Percentiles rank a stretch among this genome's conserved stretches.
phyloP scores from a whole-genome alignment of 768 basidiomycete species.

The Mycena rebaudengoi region DNA sequence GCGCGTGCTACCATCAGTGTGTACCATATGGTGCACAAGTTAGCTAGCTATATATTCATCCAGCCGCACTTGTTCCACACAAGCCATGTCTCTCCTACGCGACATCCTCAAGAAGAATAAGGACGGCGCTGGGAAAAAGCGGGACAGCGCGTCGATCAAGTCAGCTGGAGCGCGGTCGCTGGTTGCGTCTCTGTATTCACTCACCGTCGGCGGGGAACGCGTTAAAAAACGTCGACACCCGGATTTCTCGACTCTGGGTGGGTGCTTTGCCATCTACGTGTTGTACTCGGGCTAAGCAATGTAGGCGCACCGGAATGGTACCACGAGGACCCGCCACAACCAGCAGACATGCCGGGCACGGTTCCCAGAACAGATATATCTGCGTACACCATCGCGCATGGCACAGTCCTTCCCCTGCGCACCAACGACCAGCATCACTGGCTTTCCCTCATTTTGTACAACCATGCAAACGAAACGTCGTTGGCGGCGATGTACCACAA shows the following conservation, averaged over 20 bases:
- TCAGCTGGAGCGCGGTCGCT: constrained; percentile 26
- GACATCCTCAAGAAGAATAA: constrained; percentile 23
- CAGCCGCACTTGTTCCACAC: too few relatives aligned
- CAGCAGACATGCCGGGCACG: constrained; percentile 23
- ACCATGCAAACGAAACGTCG: constrained; percentile 20
- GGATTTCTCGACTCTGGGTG: constrained; percentile 23
- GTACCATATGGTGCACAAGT: too few relatives aligned
- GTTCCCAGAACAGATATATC: constrained; percentile 8
- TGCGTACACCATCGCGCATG: constrained; percentile 24
- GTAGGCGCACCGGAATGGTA: constrained; percentile 24
- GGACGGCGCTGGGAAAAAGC: constrained; percentile 10
- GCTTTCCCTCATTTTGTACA: constrained; percentile 25
- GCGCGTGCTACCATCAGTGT: too few relatives aligned
- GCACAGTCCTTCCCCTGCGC: constrained; percentile 19
- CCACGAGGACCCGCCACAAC: constrained; percentile 10
- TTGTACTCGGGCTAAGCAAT: not conserved
- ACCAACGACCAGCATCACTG: constrained; percentile 24
- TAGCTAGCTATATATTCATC: too few relatives aligned
- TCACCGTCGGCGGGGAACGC: constrained; percentile 23
- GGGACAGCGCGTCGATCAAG: constrained; percentile 24
- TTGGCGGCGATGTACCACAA: constrained; percentile 27
- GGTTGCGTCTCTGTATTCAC: constrained; percentile 24
- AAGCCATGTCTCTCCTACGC: constrained; percentile 29
- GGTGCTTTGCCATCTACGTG: not conserved
- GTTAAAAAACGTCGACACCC: constrained; percentile 24